Conservation (phyloP, 768 basidiomycete genomes). For the Russula emetica region DNA sequence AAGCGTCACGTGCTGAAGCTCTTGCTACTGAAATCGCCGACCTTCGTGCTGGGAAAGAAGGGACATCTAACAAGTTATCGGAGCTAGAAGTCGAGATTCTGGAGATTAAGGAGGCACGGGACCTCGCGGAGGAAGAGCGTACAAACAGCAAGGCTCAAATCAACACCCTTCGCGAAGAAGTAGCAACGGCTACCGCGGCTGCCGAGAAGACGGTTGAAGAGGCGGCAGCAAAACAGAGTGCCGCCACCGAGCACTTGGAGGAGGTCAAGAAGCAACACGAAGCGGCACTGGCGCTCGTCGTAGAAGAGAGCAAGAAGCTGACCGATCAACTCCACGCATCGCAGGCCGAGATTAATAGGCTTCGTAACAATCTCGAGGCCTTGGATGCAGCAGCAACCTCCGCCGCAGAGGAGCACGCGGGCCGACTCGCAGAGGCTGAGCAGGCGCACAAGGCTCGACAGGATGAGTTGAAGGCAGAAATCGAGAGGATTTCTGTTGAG, state of each 20-base stretch:
- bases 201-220: conserved; percentile 47
- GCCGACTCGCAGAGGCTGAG: conserved; percentile 51
- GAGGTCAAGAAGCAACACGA: conserved; percentile 44
- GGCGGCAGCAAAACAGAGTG: conserved; percentile 46
- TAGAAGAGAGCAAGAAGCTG: conserved; percentile 36
- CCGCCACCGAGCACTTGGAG: conserved; percentile 39
- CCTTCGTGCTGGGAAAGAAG: conserved; percentile 64
- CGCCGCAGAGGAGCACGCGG: conserved; percentile 45
- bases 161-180: conserved; percentile 50
- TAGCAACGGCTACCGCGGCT: conserved; percentile 46
- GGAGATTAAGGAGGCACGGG: conserved; percentile 69
- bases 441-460: conserved; percentile 46
- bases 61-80: conserved; percentile 63
- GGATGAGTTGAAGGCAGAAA: conserved; percentile 50
- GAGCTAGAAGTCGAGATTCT: conserved; percentile 80
- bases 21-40: conserved; percentile 48
- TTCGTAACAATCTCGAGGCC: conserved; percentile 44
- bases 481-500: conserved; percentile 53
- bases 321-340: conserved; percentile 23
- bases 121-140: conserved; percentile 57
- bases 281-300: conserved; percentile 43
- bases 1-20: conserved; percentile 40
- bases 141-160: conserved; percentile 44
- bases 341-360: conserved; percentile 41
- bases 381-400: conserved; percentile 43